Evolutionary conservation across 257 asterid genomes (phyloP), one percentile per base, ranked within the genome.

Genomic region (Solanum tacnaense): DNA sequence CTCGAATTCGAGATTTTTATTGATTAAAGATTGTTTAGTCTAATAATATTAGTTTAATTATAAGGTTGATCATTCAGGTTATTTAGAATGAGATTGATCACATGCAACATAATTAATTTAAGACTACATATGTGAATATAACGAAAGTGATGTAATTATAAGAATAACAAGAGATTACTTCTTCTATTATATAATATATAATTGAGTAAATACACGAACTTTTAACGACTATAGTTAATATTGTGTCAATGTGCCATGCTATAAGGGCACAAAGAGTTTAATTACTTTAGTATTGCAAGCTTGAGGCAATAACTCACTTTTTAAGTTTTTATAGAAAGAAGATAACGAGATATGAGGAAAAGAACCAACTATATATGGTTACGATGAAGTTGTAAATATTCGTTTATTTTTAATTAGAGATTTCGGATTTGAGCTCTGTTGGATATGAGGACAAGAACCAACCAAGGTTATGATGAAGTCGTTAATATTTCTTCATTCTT

Each of bases 241-340:
- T 72, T 34, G 15, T 39, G 13, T 38, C 60, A 25, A 41, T 13
- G 23, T 58, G n/a, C 21, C 25, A 44, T 79, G 39, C 25, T 44
- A 79, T 27, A 13, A 79, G 65, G 34, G 31, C 65, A 74, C 8
- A 79, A 44, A 79, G 5, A 46, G 84, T 44, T 27, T 9, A 79
- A 79, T 25, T 25, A 44, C 84, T 44, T 44, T 27, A 79, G 10
- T 44, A 35, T 27, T 41, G 65, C 84, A 25, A 79, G 8, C 56
- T 44, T 79, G 84, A 41, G 65, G 11, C 84, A 79, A 79, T 15
- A 44, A 16, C 39, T 81, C 85, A 46, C 85, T 16, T 56, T 56
- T 56, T 56, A 56, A 44, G 39, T 44, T 56, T 56, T 56, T 81
- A 81, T 27, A 81, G 39, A 46, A 81, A 81, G 27, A 81, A 81